Evolutionary conservation across 2,329 filamentous ascomycete genomes (phyloP), one percentile per base, ranked within the genome.

Genomic region (Colletotrichum cuscutae): DNA sequence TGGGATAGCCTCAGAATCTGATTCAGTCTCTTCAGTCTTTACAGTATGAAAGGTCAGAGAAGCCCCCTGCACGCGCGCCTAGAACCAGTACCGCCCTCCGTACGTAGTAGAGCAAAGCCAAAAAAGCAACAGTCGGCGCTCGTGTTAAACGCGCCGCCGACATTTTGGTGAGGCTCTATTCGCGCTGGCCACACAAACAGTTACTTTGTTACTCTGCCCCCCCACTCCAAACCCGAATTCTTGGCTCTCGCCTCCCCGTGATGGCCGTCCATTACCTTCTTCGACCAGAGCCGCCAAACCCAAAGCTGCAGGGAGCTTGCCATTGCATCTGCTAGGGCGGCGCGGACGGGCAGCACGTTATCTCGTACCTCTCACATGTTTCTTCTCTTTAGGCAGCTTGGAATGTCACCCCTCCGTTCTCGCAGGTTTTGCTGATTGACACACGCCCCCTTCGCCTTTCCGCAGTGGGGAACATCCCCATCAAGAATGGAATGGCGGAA

Each of bases 71-170:
- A 52, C 9, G 30, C 57, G 26, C 52, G 22, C 28, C 68, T 15
- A 56, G 2, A 35, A 30, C 19, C 22, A 8, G 42, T n/a, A 49
- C 42, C 42, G 19, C 42, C 19, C 19, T 28, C 28, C 56, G 7
- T n/a, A n/a, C n/a, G n/a, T n/a, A n/a, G n/a, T 35, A 26, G 42
- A 13, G n/a, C 19, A 22, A n/a, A 11, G 22, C n/a, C 24, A 19
- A 56, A 65, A 32, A 68, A 46, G 32, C 49, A 57, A 59, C 58
- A 28, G 32, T 59, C 54, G 69, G 56, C 28, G 57, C 26, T 68
- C 65, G 58, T 59, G 60, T 24, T 46, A 32, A 65, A 58, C 49
- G 56, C 54, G 54, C 57, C 59, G 19, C 60, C 65, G 69, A 69
- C 58, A 68, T 59, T 26, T 64, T 64, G n/a, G 13, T 8, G 37